phyloP scores from a whole-genome alignment of 306 rosid genomes.

The Prunus padus region DNA sequence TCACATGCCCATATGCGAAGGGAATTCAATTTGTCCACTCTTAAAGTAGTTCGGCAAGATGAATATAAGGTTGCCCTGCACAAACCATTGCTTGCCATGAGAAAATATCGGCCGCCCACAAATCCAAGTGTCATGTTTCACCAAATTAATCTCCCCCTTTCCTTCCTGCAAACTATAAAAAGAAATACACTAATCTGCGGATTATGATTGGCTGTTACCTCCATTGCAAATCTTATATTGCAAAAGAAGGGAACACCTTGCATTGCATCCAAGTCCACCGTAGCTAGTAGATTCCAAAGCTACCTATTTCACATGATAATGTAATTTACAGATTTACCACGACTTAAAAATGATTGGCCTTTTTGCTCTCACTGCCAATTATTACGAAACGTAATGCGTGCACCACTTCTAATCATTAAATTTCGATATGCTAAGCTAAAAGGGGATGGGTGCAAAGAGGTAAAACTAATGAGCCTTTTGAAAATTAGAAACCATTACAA shows the following conservation, averaged over 20 bases:
- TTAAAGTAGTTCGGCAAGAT: conserved; percentile 10
- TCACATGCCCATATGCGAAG: too few relatives aligned
- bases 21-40: conserved; percentile 9
- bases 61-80: conserved; percentile 40
- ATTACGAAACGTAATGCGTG: neutral
- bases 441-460: neutral
- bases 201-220: conserved; percentile 45
- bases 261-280: conserved; percentile 30
- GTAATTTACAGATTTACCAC: neutral
- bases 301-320: conserved; percentile 21
- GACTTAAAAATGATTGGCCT: neutral
- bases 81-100: conserved; percentile 25
- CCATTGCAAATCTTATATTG: conserved; percentile 21
- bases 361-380: neutral
- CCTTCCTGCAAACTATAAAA: conserved; percentile 41
- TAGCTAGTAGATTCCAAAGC: conserved; percentile 26
- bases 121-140: conserved; percentile 24
- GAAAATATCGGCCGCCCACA: conserved; percentile 17
- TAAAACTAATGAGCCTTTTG: neutral
- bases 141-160: neutral
- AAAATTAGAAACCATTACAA: neutral
- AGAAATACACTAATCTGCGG: conserved; percentile 29
- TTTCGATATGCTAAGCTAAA: neutral
- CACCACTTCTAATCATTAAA: neutral
- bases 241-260: conserved; percentile 16